Evolutionary conservation across 129 eudicot species (phyloP), one percentile per base, ranked within the genome.

Genomic region (Ambrosia artemisiifolia): DNA sequence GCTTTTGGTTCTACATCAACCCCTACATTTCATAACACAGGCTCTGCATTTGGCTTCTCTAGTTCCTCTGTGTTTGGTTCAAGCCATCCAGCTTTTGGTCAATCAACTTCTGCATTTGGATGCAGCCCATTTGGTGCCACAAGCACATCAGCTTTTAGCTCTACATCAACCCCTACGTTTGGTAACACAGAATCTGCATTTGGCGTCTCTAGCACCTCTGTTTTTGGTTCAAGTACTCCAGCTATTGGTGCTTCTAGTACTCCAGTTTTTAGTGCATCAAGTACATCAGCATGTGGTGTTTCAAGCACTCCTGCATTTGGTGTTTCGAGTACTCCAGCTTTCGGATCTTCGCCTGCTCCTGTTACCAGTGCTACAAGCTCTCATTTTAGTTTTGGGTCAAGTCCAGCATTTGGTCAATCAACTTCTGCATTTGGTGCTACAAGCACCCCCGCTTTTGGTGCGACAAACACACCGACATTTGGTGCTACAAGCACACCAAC

Each of bases 391-490:
- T 90, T 87, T 79, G 85, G 79, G 47, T 79, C 96, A 17, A 61
- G 82, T 71, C 87, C 88, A 17, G 85, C 91, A 17, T 88, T 92
- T 86, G 88, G 95, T 63, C 95, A 85, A 65, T 74, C 88, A 7
- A 70, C 74, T 1, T 50, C 74, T 0, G 4, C 64, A 1, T 69
- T 53, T 74, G 87, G 90, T 33, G 67, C 78, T 3, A 47, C 87
- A 18, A 83, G 75, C 60, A 50, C 82, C 1, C 83, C 85, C 11
- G 82, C 87, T 1, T 83, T 83, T 63, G 86, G 89, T 55, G 63
- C 89, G 3, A 50, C 84, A 43, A 24, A 76, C 30, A 77, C 69
- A 2, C 36, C 63, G 0, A 36, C 36, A 0, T 57, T 57, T 57
- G 63, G 38, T 28, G 2, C 38, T 0, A 57, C 38, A 55, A 20